A percentile compares a stretch with the other conserved stretches of the same genome.
These are phyloP conservation scores for Phytophthora chlamydospora DNA, from an alignment of 352 stramenopile species.

Conservation along the genomic window DNA sequence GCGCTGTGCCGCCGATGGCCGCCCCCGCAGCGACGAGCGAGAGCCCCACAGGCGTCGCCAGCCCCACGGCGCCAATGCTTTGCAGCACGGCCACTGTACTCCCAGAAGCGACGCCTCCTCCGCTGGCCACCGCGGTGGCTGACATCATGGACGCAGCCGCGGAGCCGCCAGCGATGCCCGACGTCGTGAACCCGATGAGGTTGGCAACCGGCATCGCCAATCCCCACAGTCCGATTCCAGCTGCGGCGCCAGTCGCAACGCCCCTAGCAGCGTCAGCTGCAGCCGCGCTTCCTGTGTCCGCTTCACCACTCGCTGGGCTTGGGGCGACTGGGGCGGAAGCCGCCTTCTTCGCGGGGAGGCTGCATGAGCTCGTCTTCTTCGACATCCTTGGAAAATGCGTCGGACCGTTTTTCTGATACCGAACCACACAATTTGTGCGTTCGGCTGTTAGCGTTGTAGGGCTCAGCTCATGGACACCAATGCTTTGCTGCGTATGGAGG, in stretches of 20 bases:
- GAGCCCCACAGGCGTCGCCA: constrained; percentile 37
- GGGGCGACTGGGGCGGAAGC: background rate
- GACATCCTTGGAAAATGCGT: constrained; percentile 3
- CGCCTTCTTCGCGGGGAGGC: background rate
- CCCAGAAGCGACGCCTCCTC: constrained; percentile 49
- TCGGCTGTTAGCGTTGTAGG: too few species aligned
- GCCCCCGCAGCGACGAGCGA: constrained; percentile 30
- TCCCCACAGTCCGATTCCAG: constrained; percentile 32
- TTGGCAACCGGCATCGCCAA: constrained; percentile 33
- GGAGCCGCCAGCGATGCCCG: constrained; percentile 48
- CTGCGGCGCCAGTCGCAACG: constrained; percentile 25
- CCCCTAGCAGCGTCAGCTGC: constrained; percentile 14
- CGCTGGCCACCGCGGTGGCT: constrained; percentile 48
- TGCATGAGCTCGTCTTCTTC: constrained; percentile 2
- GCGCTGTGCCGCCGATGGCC: constrained; percentile 13
- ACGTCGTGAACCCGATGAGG: constrained; percentile 44
- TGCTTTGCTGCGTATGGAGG: too few species aligned
- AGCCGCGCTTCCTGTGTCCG: background rate
- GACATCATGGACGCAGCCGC: constrained; percentile 66
- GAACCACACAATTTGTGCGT: too few species aligned
- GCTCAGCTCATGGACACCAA: too few species aligned
- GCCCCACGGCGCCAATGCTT: constrained; percentile 50
- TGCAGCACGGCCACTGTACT: constrained; percentile 53
- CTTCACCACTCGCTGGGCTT: background rate
- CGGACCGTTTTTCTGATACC: too few species aligned